Percentiles rank a stretch among this genome's conserved stretches.
These are phyloP conservation scores for Prunus dulcis DNA, from an alignment of 306 rosid species.

Conservation along the genomic window DNA sequence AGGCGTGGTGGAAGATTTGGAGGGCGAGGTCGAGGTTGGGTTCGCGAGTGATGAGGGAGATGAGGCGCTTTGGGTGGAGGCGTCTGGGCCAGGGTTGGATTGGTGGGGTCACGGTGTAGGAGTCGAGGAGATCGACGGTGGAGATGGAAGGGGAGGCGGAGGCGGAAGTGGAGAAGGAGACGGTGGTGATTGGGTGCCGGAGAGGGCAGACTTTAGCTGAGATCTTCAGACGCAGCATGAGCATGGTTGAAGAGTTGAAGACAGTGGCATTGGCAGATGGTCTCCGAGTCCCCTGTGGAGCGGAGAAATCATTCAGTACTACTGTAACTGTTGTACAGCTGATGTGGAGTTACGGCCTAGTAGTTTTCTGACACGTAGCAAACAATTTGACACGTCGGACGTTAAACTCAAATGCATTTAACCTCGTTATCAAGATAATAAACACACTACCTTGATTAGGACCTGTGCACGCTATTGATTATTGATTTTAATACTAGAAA, in stretches of 20 bases:
- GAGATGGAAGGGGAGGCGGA: constrained; percentile 3
- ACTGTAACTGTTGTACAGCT: no score
- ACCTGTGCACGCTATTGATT: no score
- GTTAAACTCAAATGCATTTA: no score
- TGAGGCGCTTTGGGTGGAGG: constrained; percentile 53
- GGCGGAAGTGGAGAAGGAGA: constrained; percentile 15
- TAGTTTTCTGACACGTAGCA: background rate
- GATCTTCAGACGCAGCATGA: background rate
- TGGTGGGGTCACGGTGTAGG: constrained; percentile 63
- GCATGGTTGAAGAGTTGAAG: background rate
- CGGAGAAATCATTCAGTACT: no score
- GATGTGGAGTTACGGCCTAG: no score
- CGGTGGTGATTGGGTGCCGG: constrained; percentile 12
- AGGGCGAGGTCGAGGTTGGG: constrained; percentile 66
- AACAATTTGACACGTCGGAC: no score
- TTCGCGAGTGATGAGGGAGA: constrained; percentile 52
- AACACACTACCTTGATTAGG: no score
- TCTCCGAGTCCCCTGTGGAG: background rate
- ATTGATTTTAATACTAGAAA: no score
- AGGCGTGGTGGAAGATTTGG: constrained; percentile 66
- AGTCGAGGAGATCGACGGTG: constrained; percentile 15
- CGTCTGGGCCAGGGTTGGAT: constrained; percentile 73
- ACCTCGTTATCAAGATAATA: no score
- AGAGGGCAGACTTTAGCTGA: background rate
- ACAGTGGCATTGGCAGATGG: background rate